These are phyloP conservation scores for Phaeosphaeriaceae sp. DNA, from an alignment of 2,329 filamentous ascomycete genomes.

Conservation along the genomic window DNA sequence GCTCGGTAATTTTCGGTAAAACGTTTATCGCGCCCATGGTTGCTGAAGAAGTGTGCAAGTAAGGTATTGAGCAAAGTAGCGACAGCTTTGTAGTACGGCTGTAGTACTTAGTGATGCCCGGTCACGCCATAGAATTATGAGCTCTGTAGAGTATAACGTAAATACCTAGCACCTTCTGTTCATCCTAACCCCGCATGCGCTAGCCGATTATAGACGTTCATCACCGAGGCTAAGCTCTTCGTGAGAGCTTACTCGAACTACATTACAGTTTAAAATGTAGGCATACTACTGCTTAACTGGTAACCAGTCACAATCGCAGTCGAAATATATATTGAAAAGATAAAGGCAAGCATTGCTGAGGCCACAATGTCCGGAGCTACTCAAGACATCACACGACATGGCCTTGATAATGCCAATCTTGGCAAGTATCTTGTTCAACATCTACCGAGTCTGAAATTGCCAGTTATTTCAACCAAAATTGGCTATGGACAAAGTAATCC, in stretches of 20 bases:
- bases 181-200: conserved; percentile 16
- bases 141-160: too few species aligned
- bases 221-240: conserved; percentile 29
- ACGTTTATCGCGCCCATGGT: too few species aligned
- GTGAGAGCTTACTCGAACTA: conserved; percentile 10
- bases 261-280: conserved; percentile 2
- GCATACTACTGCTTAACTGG: not conserved
- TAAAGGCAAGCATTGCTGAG: not conserved
- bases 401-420: conserved; percentile 38
- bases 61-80: too few species aligned
- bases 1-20: too few species aligned
- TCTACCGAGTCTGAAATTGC: conserved; percentile 32
- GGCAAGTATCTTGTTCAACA: conserved; percentile 37
- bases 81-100: too few species aligned
- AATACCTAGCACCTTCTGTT: not conserved
- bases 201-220: conserved; percentile 6
- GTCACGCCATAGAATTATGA: too few species aligned
- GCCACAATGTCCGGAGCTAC: conserved; percentile 15
- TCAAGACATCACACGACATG: conserved; percentile 30
- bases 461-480: conserved; percentile 66
- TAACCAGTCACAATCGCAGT: not conserved
- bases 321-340: not conserved
- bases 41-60: too few species aligned
- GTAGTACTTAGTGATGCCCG: too few species aligned
- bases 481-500: conserved; percentile 97